Conservation (phyloP, 2,329 filamentous ascomycete genomes). For the Acephala macrosclerotiorum region DNA sequence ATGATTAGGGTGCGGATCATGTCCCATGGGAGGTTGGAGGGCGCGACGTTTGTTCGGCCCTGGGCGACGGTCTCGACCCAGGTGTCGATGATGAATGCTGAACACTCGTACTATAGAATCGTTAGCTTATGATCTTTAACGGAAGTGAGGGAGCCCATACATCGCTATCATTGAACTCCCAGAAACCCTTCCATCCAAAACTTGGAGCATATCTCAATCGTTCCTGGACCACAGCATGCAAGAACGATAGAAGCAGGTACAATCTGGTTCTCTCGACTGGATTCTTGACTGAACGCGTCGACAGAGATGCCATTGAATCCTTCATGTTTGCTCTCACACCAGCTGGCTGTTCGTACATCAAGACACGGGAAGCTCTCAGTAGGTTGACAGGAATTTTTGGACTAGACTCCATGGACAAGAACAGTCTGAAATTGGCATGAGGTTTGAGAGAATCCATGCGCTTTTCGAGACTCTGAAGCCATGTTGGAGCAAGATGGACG, state of each 20-base stretch:
- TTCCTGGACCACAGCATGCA: slow-evolving; percentile 96
- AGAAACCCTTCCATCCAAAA: slow-evolving; percentile 97
- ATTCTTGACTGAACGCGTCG: slow-evolving; percentile 76
- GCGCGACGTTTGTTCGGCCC: slow-evolving; percentile 90
- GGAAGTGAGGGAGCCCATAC: slow-evolving; percentile 62
- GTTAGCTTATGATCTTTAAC: slow-evolving; percentile 60
- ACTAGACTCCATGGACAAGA: slow-evolving; percentile 97
- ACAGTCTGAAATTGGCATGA: slow-evolving; percentile 90
- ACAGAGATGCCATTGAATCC: slow-evolving; percentile 87
- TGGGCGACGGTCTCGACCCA: slow-evolving; percentile 88
- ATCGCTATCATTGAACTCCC: slow-evolving; percentile 99
- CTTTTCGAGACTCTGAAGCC: slow-evolving; percentile 97
- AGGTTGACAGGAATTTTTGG: slow-evolving; percentile 97
- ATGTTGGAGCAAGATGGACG: slow-evolving; percentile 93
- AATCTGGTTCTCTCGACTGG: slow-evolving; percentile 91
- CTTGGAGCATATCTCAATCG: slow-evolving; percentile 91
- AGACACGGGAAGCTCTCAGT: slow-evolving; percentile 87
- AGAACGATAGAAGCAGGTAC: slow-evolving; percentile 89
- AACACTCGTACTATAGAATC: slow-evolving; percentile 84
- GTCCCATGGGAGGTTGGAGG: slow-evolving; percentile 94
- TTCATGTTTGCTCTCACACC: slow-evolving; percentile 98
- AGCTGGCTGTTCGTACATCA: slow-evolving; percentile 98
- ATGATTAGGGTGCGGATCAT: slow-evolving; percentile 90
- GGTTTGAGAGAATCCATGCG: slow-evolving; percentile 94
- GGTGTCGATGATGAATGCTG: slow-evolving; percentile 91